Evolutionary conservation across 208 protist species (phyloP).

Genomic region (Trypanosoma caninum): DNA sequence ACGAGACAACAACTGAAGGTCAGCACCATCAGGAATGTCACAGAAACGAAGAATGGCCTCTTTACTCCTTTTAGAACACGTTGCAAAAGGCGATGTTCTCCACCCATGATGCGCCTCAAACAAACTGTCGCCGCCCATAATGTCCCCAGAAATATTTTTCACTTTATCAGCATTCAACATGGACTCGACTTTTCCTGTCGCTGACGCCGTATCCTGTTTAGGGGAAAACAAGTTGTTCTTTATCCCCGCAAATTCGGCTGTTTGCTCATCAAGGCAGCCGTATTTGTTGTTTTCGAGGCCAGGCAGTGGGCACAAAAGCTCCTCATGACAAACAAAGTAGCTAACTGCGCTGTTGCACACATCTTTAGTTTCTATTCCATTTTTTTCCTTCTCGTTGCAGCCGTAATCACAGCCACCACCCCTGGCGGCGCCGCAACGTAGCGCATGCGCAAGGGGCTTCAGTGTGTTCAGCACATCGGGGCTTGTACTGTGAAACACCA

Average conservation of each 20-base stretch:
- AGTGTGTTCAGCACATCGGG: conserved; percentile 66
- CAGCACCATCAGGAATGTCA: conserved; percentile 37
- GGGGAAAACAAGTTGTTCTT: conserved; percentile 59
- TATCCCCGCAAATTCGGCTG: conserved; percentile 50
- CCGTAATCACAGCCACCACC: not conserved
- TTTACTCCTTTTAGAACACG: conserved; percentile 31
- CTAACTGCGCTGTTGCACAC: not conserved
- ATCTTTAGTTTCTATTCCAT: conserved; percentile 17
- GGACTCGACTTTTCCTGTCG: conserved; percentile 3
- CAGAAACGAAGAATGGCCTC: conserved; percentile 40
- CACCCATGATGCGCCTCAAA: not conserved
- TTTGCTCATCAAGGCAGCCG: conserved; percentile 70
- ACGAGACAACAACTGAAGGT: conserved; percentile 64
- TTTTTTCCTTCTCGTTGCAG: conserved; percentile 31
- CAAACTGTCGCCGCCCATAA: not conserved
- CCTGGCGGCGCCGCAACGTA: conserved; percentile 12
- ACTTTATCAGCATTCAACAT: not conserved
- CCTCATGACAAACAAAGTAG: conserved; percentile 17
- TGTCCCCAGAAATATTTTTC: not conserved
- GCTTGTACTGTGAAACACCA: conserved; percentile 85
- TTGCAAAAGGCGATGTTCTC: not conserved
- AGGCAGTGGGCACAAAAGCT: conserved; percentile 74
- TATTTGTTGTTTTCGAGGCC: conserved; percentile 87
- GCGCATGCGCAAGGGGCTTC: conserved; percentile 40
- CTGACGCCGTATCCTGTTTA: conserved; percentile 39